phyloP scores from a whole-genome alignment of 208 protist species.

The Acanthamoeba pearcei region DNA sequence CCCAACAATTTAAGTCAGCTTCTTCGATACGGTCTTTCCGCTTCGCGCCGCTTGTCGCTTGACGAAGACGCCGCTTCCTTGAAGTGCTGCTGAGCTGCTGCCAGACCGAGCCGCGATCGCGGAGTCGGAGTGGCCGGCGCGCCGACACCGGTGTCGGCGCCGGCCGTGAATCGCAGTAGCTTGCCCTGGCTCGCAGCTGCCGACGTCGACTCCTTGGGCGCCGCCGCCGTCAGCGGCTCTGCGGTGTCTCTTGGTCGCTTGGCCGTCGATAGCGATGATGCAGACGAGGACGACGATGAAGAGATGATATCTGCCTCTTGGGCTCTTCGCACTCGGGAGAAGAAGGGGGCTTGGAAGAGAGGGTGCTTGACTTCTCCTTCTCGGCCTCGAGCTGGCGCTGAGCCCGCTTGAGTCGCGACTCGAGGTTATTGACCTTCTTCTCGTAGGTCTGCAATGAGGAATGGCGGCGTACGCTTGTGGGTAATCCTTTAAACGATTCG shows the following conservation, averaged over 20 bases:
- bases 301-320: background rate
- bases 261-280: background rate
- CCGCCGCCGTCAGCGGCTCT: no score
- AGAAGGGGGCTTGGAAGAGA: background rate
- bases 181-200: background rate
- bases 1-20: background rate
- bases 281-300: background rate
- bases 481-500: no score
- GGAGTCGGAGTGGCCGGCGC: background rate
- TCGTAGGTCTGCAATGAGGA: constrained; percentile 35
- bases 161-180: constrained; percentile 7
- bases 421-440: constrained; percentile 46
- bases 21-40: background rate
- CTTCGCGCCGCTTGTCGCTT: background rate
- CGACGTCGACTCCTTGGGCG: background rate
- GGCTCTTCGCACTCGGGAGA: background rate
- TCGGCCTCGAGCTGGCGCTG: background rate
- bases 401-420: constrained; percentile 7
- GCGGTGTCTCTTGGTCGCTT: constrained; percentile 14
- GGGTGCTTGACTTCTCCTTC: background rate
- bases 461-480: no score
- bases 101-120: background rate
- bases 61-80: background rate
- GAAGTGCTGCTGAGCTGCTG: background rate
- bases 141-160: background rate